Base-by-base conservation (phyloP, 2,329 filamentous ascomycete species). In the Fusarium mangiferae region DNA sequence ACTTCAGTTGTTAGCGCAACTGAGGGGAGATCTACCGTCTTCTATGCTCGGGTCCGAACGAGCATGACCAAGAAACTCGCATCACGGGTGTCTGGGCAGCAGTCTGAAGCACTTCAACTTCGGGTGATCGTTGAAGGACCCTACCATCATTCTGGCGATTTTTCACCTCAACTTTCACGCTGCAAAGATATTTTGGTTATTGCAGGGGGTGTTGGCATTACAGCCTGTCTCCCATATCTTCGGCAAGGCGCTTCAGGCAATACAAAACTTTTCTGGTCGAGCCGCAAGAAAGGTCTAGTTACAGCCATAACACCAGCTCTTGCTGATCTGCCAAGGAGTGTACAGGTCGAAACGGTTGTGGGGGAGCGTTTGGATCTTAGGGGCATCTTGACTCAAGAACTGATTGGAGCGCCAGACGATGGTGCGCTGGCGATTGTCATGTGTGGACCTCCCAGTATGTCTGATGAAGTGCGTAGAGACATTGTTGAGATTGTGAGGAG, bases 151-250 rank as follows among this genome's bases (percentile, higher is more conserved):
- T 70, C 75, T 42, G 74, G 70, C n/a, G 30, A 66, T n/a, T 20
- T 58, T 15, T 35, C 74, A 49, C 7, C 46, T 62, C 12, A 78
- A 24, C 66, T 82, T 11, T 59, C 69, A 4, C 69, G 76, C 14
- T 81, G 79, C 68, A 72, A 69, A 1, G 75, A 68, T 6, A 42
- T 81, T 5, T n/a, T 82, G 1, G 78, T 75, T 46, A 77, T 82
- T 15, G 80, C 80, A 2, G 81, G 82, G 18, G 81, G 81, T 10
- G 79, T 82, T 1, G 80, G 80, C 24, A 75, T 83, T 17, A 81
- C 78, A 6, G 78, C 78, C 12, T 69, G 80, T 20, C 65, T 83
- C 20, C 78, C 81, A 5, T 64, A 77, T 22, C 72, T 80, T 9
- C 69, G 71, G 6, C 48, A 48, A 10, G 67, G 65, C 18, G 68